Evolutionary conservation across 2,329 filamentous ascomycete genomes (phyloP), one percentile per base, ranked within the genome.

Genomic region (Cryphonectria carpinicola): DNA sequence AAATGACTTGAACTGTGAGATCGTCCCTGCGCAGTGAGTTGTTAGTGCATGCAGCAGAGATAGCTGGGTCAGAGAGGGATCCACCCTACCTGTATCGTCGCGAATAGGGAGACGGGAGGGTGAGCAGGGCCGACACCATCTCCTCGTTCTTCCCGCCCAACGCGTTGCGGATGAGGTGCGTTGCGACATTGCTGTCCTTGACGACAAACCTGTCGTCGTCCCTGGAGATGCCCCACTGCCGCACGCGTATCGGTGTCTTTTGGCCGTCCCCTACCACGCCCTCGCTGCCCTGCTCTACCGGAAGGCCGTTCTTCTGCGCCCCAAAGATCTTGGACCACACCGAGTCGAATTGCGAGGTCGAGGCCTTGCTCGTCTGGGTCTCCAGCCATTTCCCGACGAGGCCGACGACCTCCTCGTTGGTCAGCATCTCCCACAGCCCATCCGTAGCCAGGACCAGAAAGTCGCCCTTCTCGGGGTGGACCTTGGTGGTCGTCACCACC

Each of bases 381-480:
- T 99, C 96, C 64, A 99, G 89, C 96, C 96, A 99, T 80, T 97
- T 94, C 22, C 95, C 97, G 5, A 99, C 96, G 2, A 99, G 88
- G 0, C 96, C 96, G 66, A 99, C 93, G 1, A 98, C 96, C 83
- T 99, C 96, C 79, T 99, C 96, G 77, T 98, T 99, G 64, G 94
- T 98, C 73, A 99, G 86, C 96, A 98, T 98, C 82, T 99, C 96
- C 96, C 96, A 99, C 0, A 99, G 86, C 4, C 96, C 96, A 79
- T 99, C 96, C 0, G 96, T 98, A 32, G 96, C 96, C 86, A 99
- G 91, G 73, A 99, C 95, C 17, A 99, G 86, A 77, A 99, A 99
- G 79, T 99, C 96, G 62, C 95, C 95, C 73, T 93, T 93, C 68
- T 93, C 89, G 1, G 96, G 96, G 76, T 95, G 87, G 67, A 99